Evolutionary conservation across 169 alveolate genomes (phyloP).

Genomic region (Miamiensis avidus): DNA sequence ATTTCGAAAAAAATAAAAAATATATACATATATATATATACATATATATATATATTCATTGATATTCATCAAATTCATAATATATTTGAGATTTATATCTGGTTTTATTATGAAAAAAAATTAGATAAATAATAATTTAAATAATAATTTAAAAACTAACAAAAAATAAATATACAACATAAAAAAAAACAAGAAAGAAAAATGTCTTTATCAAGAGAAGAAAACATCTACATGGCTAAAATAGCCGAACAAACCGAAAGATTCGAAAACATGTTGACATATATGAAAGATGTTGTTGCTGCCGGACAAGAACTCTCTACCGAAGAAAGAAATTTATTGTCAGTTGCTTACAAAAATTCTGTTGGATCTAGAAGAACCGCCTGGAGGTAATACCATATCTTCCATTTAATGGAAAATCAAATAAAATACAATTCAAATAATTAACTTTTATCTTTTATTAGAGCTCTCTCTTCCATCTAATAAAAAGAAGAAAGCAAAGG

Average conservation of each 20-base stretch:
- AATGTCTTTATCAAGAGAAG: conserved; percentile 57
- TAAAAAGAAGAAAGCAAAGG: conserved; percentile 95
- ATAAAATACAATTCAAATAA: too few relatives aligned
- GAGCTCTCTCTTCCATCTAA: conserved; percentile 93
- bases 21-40: too few relatives aligned
- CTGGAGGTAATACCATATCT: conserved; percentile 81
- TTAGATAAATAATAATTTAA: too few relatives aligned
- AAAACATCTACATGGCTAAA: conserved; percentile 88
- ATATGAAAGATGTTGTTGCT: conserved; percentile 76
- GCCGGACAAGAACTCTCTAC: conserved; percentile 87
- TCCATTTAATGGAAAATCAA: too few relatives aligned
- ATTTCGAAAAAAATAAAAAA: too few relatives aligned
- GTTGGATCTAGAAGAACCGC: conserved; percentile 99
- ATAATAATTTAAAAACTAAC: not conserved
- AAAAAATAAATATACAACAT: conserved; percentile 17
- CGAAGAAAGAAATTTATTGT: conserved; percentile 94
- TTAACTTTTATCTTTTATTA: too few relatives aligned
- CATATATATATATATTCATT: too few relatives aligned
- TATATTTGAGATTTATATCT: too few relatives aligned
- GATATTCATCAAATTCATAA: too few relatives aligned
- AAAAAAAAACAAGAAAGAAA: conserved; percentile 11
- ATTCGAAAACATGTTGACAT: conserved; percentile 96
- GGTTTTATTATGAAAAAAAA: not conserved
- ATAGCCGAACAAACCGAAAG: conserved; percentile 99
- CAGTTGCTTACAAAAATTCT: conserved; percentile 99